Percentiles rank a stretch among this genome's conserved stretches.
Conservation (phyloP, 441 rosid genomes). For the Mallotus repandus region DNA sequence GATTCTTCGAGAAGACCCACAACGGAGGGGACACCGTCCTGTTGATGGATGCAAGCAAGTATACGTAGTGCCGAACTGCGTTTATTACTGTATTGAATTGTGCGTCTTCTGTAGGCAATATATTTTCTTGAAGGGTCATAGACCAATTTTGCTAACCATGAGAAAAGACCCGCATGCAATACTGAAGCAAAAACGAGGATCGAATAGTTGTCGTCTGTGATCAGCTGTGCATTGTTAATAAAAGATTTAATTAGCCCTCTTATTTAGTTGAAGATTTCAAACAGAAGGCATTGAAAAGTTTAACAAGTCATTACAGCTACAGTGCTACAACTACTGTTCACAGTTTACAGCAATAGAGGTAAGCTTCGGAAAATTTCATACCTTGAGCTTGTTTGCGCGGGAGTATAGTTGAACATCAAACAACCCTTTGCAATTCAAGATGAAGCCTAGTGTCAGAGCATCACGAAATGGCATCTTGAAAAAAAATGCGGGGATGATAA, state of each 20-base stretch:
- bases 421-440: conserved; percentile 42
- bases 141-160: conserved; percentile 28
- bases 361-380: neutral
- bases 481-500: conserved; percentile 31
- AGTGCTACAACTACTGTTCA: neutral
- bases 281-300: no score
- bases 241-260: no score
- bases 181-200: conserved; percentile 33
- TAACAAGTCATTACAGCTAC: neutral
- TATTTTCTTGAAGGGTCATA: conserved; percentile 43
- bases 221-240: conserved; percentile 30
- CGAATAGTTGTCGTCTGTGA: conserved; percentile 27
- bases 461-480: conserved; percentile 39
- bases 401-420: conserved; percentile 38
- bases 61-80: conserved; percentile 34
- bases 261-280: no score
- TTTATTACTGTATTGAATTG: conserved; percentile 30
- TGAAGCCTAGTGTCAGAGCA: conserved; percentile 38
- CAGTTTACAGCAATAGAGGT: neutral
- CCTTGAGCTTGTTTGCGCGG: conserved; percentile 25
- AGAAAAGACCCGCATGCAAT: conserved; percentile 26
- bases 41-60: conserved; percentile 42
- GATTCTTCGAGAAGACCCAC: conserved; percentile 38
- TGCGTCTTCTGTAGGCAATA: conserved; percentile 38
- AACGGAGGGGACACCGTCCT: conserved; percentile 37